These are phyloP conservation scores for Didymella sp. DNA, from an alignment of 2,329 filamentous ascomycete species.

Conservation along the genomic window DNA sequence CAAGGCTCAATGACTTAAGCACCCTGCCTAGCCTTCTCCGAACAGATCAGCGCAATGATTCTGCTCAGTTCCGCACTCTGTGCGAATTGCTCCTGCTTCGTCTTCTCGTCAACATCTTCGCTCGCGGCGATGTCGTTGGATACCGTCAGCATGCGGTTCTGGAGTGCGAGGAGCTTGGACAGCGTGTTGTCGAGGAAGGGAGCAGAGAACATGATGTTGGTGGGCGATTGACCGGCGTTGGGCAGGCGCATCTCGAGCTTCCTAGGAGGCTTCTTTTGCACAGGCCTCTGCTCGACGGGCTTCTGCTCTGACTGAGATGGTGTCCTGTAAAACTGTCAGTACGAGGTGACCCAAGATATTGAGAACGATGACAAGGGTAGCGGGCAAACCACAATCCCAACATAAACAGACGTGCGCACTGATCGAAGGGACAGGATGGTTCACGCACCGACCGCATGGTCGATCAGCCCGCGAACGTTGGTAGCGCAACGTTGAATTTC, in stretches of 20 bases:
- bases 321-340: conserved; percentile 3
- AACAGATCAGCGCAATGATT: conserved; percentile 60
- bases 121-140: conserved; percentile 56
- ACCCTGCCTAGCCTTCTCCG: conserved; percentile 60
- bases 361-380: not conserved
- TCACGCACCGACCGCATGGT: conserved; percentile 5
- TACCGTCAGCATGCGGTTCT: conserved; percentile 59
- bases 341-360: not conserved
- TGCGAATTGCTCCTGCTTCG: conserved; percentile 59
- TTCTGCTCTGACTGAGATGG: conserved; percentile 31
- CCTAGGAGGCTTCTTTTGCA: conserved; percentile 51
- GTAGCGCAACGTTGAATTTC: conserved; percentile 20
- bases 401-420: not conserved
- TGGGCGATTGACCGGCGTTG: conserved; percentile 42
- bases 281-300: conserved; percentile 30
- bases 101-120: conserved; percentile 55
- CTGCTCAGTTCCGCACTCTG: conserved; percentile 58
- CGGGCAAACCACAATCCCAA: not conserved
- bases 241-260: conserved; percentile 60
- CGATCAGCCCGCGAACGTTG: conserved; percentile 9
- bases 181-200: conserved; percentile 62
- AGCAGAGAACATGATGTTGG: conserved; percentile 58
- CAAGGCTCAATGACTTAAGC: conserved; percentile 19
- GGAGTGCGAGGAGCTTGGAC: conserved; percentile 57
- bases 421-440: not conserved